Evolutionary conservation across 2,329 filamentous ascomycete genomes (phyloP), one percentile per base, ranked within the genome.

Genomic region (Ascochyta pisi): DNA sequence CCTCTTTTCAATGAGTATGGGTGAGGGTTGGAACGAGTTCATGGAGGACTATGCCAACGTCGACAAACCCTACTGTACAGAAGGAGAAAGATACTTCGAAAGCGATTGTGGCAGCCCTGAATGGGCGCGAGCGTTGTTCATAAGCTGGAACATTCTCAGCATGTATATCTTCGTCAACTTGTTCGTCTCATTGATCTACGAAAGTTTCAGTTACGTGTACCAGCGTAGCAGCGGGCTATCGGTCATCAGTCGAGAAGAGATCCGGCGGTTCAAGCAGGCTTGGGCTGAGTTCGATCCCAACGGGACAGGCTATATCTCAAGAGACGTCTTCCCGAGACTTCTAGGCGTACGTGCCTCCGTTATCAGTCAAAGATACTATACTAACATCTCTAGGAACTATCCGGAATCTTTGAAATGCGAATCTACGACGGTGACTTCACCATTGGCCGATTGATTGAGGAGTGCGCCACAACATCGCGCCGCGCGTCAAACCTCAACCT

Each of bases 91-190:
- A 35, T 97, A 96, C 76, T 94, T 92, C 68, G 80, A 90, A 38
- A 95, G 92, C 67, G 96, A 99, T 77, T 99, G 95, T 70, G 95
- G 95, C 55, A 96, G 94, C 77, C 85, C 87, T 46, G 84, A 87
- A 35, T 99, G 95, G 92, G 92, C 95, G 7, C 84, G 92, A 47
- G 86, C 88, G 31, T 82, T 99, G 9, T 99, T 99, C 79, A 92
- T 98, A 54, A 86, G 89, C 4, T 99, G 95, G 95, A 99, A 99
- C 80, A 94, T 99, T 68, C 84, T 99, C 77, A 98, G 94, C 89
- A 99, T 99, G 95, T 99, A 99, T 78, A 96, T 99, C 69, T 99
- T 99, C 70, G 94, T 98, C 71, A 97, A 94, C 71, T 80, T 99
- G 72, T 99, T 99, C 76, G 94, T 99, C 56, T 99, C 95, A 44